Evolutionary conservation across 805 yeast genomes (phyloP).

Genomic region (Yarrowia sp.): DNA sequence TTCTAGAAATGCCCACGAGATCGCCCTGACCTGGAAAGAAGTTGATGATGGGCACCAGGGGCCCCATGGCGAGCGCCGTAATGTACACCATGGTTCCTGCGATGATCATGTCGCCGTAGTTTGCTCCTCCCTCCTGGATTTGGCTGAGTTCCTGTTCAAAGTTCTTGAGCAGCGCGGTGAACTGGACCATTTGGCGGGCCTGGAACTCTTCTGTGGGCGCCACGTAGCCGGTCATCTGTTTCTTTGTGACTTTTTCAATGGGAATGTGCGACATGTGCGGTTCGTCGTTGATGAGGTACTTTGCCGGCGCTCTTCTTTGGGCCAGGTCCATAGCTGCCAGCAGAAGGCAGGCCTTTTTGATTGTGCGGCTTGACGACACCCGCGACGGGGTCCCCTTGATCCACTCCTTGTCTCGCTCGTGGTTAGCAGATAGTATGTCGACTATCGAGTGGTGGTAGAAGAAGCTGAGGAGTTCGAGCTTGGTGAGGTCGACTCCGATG

Average conservation of each 20-base stretch:
- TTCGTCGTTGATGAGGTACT: conserved; percentile 5
- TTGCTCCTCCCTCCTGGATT: background rate
- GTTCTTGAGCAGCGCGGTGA: background rate
- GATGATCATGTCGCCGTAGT: background rate
- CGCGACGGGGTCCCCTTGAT: background rate
- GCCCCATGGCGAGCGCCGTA: conserved; percentile 5
- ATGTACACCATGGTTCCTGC: background rate
- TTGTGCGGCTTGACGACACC: background rate
- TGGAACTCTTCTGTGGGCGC: background rate
- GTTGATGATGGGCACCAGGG: background rate
- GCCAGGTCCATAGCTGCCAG: conserved; percentile 18
- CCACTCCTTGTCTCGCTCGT: conserved; percentile 6
- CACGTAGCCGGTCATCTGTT: background rate
- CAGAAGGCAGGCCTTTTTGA: conserved; percentile 8
- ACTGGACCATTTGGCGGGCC: background rate
- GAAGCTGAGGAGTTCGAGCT: conserved; percentile 22
- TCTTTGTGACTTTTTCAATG: background rate
- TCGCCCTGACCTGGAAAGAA: conserved; percentile 8
- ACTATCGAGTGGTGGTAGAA: conserved; percentile 17
- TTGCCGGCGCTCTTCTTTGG: conserved; percentile 4
- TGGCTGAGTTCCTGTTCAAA: background rate
- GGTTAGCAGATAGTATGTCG: conserved; percentile 6
- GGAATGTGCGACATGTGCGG: background rate
- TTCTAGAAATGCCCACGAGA: background rate
- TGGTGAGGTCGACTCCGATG: conserved; percentile 2